phyloP scores from a whole-genome alignment of 306 rosid genomes.

The Mimosa pudica region DNA sequence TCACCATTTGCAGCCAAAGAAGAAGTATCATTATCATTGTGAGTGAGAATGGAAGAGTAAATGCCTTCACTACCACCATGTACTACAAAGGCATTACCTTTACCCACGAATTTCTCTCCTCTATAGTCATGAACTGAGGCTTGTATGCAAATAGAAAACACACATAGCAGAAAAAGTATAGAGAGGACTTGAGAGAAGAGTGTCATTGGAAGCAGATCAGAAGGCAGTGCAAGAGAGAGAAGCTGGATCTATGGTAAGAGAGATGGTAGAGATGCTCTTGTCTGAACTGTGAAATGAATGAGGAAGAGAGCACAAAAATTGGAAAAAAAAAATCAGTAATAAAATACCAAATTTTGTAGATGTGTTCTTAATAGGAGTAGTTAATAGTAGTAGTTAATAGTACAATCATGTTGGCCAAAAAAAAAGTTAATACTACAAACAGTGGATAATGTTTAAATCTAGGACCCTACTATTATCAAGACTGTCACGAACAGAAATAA shows the following conservation, averaged over 20 bases:
- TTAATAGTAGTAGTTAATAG: no score
- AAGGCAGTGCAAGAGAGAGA: conserved; percentile 29
- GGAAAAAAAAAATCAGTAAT: background rate
- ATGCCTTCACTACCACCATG: conserved; percentile 99
- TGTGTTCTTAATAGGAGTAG: no score
- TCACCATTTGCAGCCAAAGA: conserved; percentile 49
- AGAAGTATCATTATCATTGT: conserved; percentile 23
- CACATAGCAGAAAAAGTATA: conserved; percentile 39
- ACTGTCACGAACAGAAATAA: no score
- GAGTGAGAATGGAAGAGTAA: conserved; percentile 60
- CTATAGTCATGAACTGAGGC: conserved; percentile 86
- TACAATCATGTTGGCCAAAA: no score
- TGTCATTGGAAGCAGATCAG: conserved; percentile 40
- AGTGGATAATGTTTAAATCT: no score
- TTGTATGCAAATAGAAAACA: conserved; percentile 42
- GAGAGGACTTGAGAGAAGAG: conserved; percentile 27
- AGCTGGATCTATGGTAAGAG: conserved; percentile 50
- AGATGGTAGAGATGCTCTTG: background rate
- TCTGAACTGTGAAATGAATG: conserved; percentile 7
- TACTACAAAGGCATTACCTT: conserved; percentile 89
- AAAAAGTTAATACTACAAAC: no score
- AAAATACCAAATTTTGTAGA: no score
- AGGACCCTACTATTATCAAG: no score
- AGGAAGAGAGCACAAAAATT: background rate
- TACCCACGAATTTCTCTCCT: conserved; percentile 55